Conservation (phyloP, 306 rosid species). For the Luffa aegyptiaca region DNA sequence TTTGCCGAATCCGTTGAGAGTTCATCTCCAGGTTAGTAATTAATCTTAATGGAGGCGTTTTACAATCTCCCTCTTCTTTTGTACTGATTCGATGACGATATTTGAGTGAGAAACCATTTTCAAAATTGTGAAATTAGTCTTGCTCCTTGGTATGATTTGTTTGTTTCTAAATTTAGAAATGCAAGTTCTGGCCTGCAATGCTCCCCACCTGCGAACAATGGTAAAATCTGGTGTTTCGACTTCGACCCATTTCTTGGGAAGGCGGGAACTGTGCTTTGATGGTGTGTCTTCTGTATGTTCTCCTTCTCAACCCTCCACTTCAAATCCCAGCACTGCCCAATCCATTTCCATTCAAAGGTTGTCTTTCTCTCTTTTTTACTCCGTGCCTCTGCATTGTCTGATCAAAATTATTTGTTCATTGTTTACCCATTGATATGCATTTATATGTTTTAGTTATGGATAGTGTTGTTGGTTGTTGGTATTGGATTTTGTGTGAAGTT, state of each 20-base stretch:
- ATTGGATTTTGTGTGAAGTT: not conserved
- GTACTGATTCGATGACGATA: not conserved
- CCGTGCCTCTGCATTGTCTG: slow-evolving; percentile 4
- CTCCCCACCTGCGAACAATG: slow-evolving; percentile 26
- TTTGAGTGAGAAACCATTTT: not conserved
- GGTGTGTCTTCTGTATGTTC: slow-evolving; percentile 55
- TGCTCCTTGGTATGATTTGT: not conserved
- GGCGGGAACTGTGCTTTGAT: slow-evolving; percentile 59
- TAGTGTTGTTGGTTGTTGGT: not conserved
- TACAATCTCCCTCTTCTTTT: not conserved
- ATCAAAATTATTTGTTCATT: not conserved
- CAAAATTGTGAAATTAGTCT: not conserved
- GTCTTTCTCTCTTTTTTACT: not conserved
- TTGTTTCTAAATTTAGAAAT: slow-evolving; percentile 19
- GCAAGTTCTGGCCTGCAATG: slow-evolving; percentile 51
- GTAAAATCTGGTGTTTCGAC: slow-evolving; percentile 9
- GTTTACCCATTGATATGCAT: not conserved
- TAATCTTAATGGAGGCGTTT: not conserved
- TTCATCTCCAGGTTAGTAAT: not conserved
- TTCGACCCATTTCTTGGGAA: slow-evolving; percentile 34
- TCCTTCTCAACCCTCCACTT: slow-evolving; percentile 24
- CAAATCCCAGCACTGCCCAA: slow-evolving; percentile 22
- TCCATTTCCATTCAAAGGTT: slow-evolving; percentile 51
- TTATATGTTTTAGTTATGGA: not conserved
- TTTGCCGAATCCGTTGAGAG: not conserved